Conservation (phyloP, 2,329 filamentous ascomycete species). For the Trichoderma lentiforme region DNA sequence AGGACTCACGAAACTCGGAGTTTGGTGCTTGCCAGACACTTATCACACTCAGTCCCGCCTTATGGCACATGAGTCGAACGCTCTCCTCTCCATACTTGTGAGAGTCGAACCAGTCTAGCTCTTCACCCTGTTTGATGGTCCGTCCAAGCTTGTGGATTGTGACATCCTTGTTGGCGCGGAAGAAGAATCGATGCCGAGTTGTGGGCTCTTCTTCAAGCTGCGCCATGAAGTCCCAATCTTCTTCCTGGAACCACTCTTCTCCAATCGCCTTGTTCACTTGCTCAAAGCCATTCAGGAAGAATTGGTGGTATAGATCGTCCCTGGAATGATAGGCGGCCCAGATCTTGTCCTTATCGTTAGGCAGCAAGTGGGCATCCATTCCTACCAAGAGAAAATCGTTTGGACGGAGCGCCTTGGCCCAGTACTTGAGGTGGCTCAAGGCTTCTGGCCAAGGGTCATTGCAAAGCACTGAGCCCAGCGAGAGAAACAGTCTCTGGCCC, state of each 20-base stretch:
- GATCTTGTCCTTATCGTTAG: conserved; percentile 34
- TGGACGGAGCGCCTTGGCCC: conserved; percentile 35
- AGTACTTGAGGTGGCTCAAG: conserved; percentile 34
- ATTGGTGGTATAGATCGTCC: conserved; percentile 34
- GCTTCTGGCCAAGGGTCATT: conserved; percentile 39
- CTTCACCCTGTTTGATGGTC: conserved; percentile 31
- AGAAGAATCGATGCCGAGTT: conserved; percentile 40
- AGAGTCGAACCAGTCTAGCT: conserved; percentile 44
- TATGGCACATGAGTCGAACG: conserved; percentile 39
- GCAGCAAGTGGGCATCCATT: conserved; percentile 40
- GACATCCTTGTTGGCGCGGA: conserved; percentile 36
- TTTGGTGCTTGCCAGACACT: conserved; percentile 36
- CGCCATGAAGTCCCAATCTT: conserved; percentile 39
- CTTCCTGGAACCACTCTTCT: conserved; percentile 34
- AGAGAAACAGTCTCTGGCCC: conserved; percentile 38
- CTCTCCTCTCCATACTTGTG: conserved; percentile 39
- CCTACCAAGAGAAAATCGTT: conserved; percentile 38
- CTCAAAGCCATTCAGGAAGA: conserved; percentile 40
- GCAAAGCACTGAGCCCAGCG: conserved; percentile 41
- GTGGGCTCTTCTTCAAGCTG: conserved; percentile 35
- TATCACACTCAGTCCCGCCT: conserved; percentile 37
- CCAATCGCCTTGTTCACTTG: conserved; percentile 37
- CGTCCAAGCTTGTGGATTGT: conserved; percentile 25
- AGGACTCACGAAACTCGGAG: conserved; percentile 39
- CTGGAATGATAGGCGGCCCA: conserved; percentile 40